A percentile compares a stretch with the other conserved stretches of the same genome.
Conservation (phyloP, 768 basidiomycete genomes). For the Rhizopogon vulgaris region DNA sequence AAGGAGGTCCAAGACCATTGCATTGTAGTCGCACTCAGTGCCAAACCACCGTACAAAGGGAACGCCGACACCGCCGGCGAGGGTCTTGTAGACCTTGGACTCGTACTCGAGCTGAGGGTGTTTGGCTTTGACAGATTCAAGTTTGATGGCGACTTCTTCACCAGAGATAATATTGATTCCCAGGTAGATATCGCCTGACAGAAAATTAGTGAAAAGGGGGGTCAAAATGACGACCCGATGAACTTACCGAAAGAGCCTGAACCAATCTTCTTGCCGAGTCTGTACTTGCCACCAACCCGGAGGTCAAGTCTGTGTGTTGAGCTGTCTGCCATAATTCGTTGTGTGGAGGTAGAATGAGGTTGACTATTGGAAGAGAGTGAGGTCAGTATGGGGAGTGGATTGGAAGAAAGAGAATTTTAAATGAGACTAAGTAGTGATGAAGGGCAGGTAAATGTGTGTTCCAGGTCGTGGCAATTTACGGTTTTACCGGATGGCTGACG, state of each 20-base stretch:
- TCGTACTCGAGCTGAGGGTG: conserved; percentile 99
- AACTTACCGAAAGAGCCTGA: conserved; percentile 93
- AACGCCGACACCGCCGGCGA: conserved; percentile 97
- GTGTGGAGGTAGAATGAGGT: conserved; percentile 10
- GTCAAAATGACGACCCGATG: background rate
- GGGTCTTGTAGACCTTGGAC: conserved; percentile 92
- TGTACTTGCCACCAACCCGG: conserved; percentile 90
- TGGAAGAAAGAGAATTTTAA: conserved; percentile 9
- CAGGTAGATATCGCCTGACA: conserved; percentile 92
- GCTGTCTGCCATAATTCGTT: conserved; percentile 61
- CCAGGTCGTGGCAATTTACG: conserved; percentile 19
- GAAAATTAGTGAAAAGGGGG: conserved; percentile 6
- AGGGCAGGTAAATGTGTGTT: conserved; percentile 25
- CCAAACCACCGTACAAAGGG: conserved; percentile 97
- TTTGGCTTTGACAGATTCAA: conserved; percentile 99
- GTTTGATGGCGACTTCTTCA: conserved; percentile 99
- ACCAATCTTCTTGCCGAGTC: conserved; percentile 98
- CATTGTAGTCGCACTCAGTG: conserved; percentile 98
- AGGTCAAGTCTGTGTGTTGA: conserved; percentile 73
- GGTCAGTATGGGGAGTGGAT: conserved; percentile 12
- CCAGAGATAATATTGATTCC: conserved; percentile 99
- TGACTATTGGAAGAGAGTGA: conserved; percentile 5
- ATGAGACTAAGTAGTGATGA: conserved; percentile 16
- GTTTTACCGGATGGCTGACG: conserved; percentile 33
- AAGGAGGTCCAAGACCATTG: conserved; percentile 97